Evolutionary conservation across 768 basidiomycete species (phyloP).

Genomic region (Serpula lacrymans): DNA sequence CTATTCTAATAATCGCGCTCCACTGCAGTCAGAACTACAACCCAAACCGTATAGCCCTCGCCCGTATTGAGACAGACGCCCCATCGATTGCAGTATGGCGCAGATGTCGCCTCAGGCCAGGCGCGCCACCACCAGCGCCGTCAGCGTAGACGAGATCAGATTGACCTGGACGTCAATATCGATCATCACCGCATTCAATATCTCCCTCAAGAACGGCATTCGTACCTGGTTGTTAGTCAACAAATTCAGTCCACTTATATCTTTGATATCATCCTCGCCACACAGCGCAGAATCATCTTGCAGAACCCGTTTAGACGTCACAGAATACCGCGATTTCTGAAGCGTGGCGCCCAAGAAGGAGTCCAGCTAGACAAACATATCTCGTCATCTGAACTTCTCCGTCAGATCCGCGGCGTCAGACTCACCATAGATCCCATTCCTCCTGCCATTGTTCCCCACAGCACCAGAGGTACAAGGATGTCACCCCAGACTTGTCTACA

Average conservation of each 20-base stretch:
- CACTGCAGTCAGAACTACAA: too few species aligned
- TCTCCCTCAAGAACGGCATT: too few species aligned
- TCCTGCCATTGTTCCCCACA: slow-evolving; percentile 66
- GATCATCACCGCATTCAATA: too few species aligned
- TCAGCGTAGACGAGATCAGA: slow-evolving; percentile 38
- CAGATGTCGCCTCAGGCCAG: slow-evolving; percentile 32
- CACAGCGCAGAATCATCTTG: slow-evolving; percentile 44
- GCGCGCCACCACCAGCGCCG: slow-evolving; percentile 32
- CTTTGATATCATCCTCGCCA: slow-evolving; percentile 46
- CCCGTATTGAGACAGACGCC: neutral
- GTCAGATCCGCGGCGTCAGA: slow-evolving; percentile 8
- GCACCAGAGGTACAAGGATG: slow-evolving; percentile 42
- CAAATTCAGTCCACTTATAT: slow-evolving; percentile 60
- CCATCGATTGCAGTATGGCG: slow-evolving; percentile 1
- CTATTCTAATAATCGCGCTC: slow-evolving; percentile 9
- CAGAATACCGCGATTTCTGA: slow-evolving; percentile 75
- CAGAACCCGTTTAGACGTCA: slow-evolving; percentile 56
- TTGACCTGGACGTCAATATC: slow-evolving; percentile 34
- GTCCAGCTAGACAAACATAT: slow-evolving; percentile 61
- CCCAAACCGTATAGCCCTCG: neutral
- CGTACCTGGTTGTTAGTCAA: slow-evolving; percentile 83
- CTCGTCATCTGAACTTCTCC: neutral
- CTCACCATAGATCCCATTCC: slow-evolving; percentile 77
- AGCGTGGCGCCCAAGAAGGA: slow-evolving; percentile 85
- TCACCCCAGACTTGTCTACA: slow-evolving; percentile 42